These are phyloP conservation scores for Leccinum obscurum DNA, from an alignment of 768 basidiomycete genomes.

Conservation along the genomic window DNA sequence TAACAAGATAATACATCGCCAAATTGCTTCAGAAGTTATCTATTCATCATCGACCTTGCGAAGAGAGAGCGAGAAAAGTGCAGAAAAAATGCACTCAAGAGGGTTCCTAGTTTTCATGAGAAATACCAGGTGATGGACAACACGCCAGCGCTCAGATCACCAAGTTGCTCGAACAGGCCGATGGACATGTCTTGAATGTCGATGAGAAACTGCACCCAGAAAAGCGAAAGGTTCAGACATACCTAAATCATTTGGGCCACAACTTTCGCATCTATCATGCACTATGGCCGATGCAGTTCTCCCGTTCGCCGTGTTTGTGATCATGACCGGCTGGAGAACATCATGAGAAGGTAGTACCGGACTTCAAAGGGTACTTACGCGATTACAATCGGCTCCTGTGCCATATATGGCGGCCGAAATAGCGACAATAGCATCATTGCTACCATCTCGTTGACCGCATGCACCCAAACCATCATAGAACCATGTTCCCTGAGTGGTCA, in stretches of 20 bases:
- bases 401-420: conserved; percentile 56
- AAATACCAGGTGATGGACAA: conserved; percentile 63
- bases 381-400: conserved; percentile 55
- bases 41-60: conserved; percentile 10
- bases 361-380: conserved; percentile 41
- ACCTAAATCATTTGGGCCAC: conserved; percentile 58
- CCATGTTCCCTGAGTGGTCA: conserved; percentile 59
- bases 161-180: conserved; percentile 55
- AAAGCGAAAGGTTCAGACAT: conserved; percentile 20
- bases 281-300: conserved; percentile 48
- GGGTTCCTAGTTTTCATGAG: conserved; percentile 40
- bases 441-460: conserved; percentile 54
- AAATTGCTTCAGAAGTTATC: conserved; percentile 11
- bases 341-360: conserved; percentile 8
- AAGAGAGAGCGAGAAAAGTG: not conserved
- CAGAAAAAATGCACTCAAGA: conserved; percentile 29
- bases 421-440: conserved; percentile 60
- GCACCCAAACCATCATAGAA: conserved; percentile 61
- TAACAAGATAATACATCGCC: conserved; percentile 26
- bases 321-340: conserved; percentile 50
- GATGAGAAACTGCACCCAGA: conserved; percentile 7
- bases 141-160: conserved; percentile 46
- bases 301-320: conserved; percentile 59
- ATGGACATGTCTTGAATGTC: conserved; percentile 61
- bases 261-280: conserved; percentile 60